Base-by-base conservation (phyloP, 177 flowering plant genomes). In the Telopea speciosissima region DNA sequence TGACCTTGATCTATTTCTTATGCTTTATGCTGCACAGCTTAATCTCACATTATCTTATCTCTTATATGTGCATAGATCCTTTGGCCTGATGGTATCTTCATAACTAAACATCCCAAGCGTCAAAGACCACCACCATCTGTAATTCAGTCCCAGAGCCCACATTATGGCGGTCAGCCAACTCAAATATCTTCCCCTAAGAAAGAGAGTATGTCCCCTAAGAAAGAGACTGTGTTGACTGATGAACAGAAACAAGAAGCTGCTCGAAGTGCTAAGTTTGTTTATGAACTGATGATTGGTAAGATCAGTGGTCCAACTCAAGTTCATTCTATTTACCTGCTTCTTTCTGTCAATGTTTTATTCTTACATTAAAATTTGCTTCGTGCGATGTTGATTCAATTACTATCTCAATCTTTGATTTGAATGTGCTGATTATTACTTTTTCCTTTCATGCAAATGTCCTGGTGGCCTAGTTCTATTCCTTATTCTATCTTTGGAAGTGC, bases 11-110 rank as follows among this genome's bases (percentile, higher is more conserved):
- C n/a, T n/a, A n/a, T n/a, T n/a, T n/a, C n/a, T n/a, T n/a, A n/a
- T n/a, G n/a, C n/a, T n/a, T n/a, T 63, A 19, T 69, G 68, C 17
- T 62, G 45, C 65, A 63, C 65, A 22, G 22, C 54, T 63, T 68
- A 66, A 67, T 67, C 73, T 73, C 33, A 24, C 65, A 52, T 73
- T 24, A 33, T 5, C 40, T 33, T 72, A 63, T 62, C 23, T 66
- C 17, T 33, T 33, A 7, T 33, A 44, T 40, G 70, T 64, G 63
- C 49, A 21, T 65, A 96, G 99, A 90, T 96, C 70, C 90, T 96
- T 24, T 96, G 99, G 99, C 99, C 99, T 69, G 99, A 93, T 85
- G 99, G 99, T 36, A 90, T 93, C 73, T 96, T 96, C 80, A 70
- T 96, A 74, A 91, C 93, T 66, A 96, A 96, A 76, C 99, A 93